Evolutionary conservation across 495 filamentous ascomycete genomes (phyloP), one percentile per base, ranked within the genome.

Genomic region (Neurospora terricola): DNA sequence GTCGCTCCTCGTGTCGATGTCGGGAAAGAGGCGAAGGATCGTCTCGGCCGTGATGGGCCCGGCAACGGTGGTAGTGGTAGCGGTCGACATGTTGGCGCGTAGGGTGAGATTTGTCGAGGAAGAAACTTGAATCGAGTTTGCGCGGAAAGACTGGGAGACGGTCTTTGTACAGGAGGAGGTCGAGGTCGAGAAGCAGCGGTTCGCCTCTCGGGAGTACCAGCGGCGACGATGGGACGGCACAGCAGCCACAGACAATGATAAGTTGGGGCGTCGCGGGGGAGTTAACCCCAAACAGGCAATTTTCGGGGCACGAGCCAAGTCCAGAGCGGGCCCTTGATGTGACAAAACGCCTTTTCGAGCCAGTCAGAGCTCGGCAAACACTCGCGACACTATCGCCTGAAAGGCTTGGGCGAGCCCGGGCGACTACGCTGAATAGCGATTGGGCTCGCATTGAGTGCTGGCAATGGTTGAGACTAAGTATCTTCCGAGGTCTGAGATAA

Each of bases 1-100:
- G 54, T 93, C 85, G 59, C 94, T 90, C 72, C 88, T 90, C n/a
- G 93, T 94, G 83, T 97, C 93, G 80, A 99, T 96, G 73, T 98
- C 96, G 38, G 96, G 95, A 82, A 99, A 98, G 43, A 98, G 87
- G 54, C 89, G 91, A 73, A 96, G 87, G 70, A 98, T 91, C 74
- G 92, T 94, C 70, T 95, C 90, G 10, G 94, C 94, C 42, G 93
- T 95, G 76, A 97, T 93, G 30, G 86, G 82, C 75, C 79, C 81
- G 21, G 81, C 75, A 36, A 78, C 79, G 27, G 81, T 82, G 39
- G 78, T 78, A 48, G 82, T 82, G 62, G 82, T 79, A 70, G 84
- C 81, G 71, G 76, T 71, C 37, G 78, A 78, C 80, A 81, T 83
- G 54, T 73, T 79, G 73, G 54, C 54, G 18, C 54, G 27, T 14